These are phyloP conservation scores for Mediolabrus comicus DNA, from an alignment of 108 stramenopile species.

Conservation along the genomic window DNA sequence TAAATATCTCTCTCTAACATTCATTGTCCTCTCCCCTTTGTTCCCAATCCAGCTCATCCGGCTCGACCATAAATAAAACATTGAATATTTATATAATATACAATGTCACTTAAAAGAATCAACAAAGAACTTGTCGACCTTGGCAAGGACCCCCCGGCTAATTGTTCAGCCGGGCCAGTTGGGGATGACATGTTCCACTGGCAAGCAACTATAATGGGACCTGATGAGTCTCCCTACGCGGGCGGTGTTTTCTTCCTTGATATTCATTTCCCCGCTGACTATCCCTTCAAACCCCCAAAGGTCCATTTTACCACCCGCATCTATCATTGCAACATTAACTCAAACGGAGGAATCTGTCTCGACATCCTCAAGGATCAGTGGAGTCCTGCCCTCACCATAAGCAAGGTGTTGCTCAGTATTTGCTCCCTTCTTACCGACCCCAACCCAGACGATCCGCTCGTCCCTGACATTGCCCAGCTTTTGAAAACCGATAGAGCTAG, in stretches of 20 bases:
- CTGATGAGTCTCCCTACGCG: constrained; percentile 94
- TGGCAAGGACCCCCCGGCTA: constrained; percentile 98
- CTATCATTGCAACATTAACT: constrained; percentile 99
- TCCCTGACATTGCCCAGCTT: constrained; percentile 96
- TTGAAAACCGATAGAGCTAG: constrained; percentile 83
- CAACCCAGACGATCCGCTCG: constrained; percentile 98
- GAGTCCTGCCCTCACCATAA: constrained; percentile 98
- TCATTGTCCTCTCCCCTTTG: background rate
- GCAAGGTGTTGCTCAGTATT: constrained; percentile 98
- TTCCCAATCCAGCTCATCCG: background rate
- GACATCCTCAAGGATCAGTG: constrained; percentile 99
- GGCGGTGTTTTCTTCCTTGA: constrained; percentile 98
- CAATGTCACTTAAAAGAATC: constrained; percentile 90
- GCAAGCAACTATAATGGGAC: constrained; percentile 99
- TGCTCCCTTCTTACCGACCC: constrained; percentile 98
- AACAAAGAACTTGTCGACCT: constrained; percentile 98
- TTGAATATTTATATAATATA: constrained; percentile 1
- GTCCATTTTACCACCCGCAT: constrained; percentile 97
- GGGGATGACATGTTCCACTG: constrained; percentile 98
- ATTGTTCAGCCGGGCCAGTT: constrained; percentile 99
- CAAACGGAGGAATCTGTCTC: constrained; percentile 98
- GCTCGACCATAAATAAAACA: background rate
- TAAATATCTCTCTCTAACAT: no score
- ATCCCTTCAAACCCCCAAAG: constrained; percentile 97
- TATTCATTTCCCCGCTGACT: constrained; percentile 97